phyloP scores from a whole-genome alignment of 2,329 filamentous ascomycete species.

The Microcera coccophila region DNA sequence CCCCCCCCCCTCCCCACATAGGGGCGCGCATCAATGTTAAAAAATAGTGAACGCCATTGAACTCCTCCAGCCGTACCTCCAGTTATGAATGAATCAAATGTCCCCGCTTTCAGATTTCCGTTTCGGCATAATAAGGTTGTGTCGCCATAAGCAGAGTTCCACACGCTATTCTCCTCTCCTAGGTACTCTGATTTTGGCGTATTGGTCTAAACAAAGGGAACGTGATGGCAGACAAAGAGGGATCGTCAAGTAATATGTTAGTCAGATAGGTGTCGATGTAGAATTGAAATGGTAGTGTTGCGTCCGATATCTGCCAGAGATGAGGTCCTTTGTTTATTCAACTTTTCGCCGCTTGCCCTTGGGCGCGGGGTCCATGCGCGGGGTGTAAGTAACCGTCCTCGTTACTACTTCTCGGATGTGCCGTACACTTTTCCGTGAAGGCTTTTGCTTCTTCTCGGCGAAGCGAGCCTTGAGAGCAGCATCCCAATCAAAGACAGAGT shows the following conservation, averaged over 20 bases:
- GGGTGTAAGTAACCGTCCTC: slow-evolving; percentile 89
- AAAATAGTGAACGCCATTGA: slow-evolving; percentile 19
- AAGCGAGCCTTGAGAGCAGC: slow-evolving; percentile 64
- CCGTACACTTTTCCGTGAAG: slow-evolving; percentile 58
- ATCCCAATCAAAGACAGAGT: slow-evolving; percentile 77
- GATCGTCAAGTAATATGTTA: slow-evolving; percentile 17
- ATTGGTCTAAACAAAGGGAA: slow-evolving; percentile 25
- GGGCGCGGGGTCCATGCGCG: slow-evolving; percentile 79
- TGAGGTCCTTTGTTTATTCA: slow-evolving; percentile 32
- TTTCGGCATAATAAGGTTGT: background rate
- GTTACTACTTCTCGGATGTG: slow-evolving; percentile 87
- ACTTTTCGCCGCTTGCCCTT: slow-evolving; percentile 87
- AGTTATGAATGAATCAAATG: slow-evolving; percentile 5
- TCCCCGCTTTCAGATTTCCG: slow-evolving; percentile 9
- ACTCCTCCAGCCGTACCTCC: slow-evolving; percentile 26
- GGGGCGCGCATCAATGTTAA: background rate
- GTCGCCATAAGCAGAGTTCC: slow-evolving; percentile 11
- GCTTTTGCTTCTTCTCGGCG: slow-evolving; percentile 56
- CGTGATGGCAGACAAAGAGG: slow-evolving; percentile 10
- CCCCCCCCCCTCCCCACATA: slow-evolving; percentile 9
- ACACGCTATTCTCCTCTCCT: slow-evolving; percentile 7
- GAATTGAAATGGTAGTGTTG: slow-evolving; percentile 2
- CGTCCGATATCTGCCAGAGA: background rate
- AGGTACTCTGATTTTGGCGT: slow-evolving; percentile 17
- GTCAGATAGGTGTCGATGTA: slow-evolving; percentile 8